Evolutionary conservation across 805 yeast genomes (phyloP), one percentile per base, ranked within the genome.

Genomic region (Sungouiella thailandica): DNA sequence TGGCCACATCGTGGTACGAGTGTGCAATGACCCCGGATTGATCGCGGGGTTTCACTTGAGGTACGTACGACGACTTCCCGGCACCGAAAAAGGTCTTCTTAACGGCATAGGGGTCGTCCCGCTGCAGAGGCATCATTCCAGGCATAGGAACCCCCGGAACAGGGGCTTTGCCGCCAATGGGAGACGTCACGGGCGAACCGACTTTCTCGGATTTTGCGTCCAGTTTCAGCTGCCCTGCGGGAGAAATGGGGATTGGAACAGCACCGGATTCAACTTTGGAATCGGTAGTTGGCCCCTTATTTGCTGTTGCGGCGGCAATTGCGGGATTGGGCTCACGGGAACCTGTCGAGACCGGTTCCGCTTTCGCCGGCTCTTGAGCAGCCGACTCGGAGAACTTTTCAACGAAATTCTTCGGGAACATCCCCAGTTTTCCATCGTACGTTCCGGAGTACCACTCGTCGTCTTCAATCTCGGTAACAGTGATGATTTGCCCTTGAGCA

Each of bases 401-500:
- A 4, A 90, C 97, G 62, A 86, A 90, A 51, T 77, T 78, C 53
- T 74, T 76, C 3, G 98, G 98, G 49, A 93, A 93, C 64, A 89
- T 80, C 6, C 98, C 98, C 14, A 73, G 58, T 28, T 62, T 58
- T 4, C 85, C 85, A 20, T 63, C 62, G 47, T 73, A 83, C 4
- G 68, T 62, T 3, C 98, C 98, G 25, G 73, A 65, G 52, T 76
- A 83, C 97, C 97, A 93, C 43, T 89, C 96, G 5, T 80, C 95
- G 56, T 90, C 97, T 46, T 87, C 96, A 34, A 85, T 68, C 24
- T 75, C 77, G 4, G 80, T 77, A 17, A 90, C 96, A 3, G 78
- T 74, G 44, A 90, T 80, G 18, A 73, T 44, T 54, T 83, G 87
- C 14, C 83, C 89, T 4, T 65, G 74, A 0, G 57, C 55, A 47